These are phyloP conservation scores for Pseudozyma sp. DNA, from an alignment of 1,284 basidiomycete genomes.

Conservation along the genomic window DNA sequence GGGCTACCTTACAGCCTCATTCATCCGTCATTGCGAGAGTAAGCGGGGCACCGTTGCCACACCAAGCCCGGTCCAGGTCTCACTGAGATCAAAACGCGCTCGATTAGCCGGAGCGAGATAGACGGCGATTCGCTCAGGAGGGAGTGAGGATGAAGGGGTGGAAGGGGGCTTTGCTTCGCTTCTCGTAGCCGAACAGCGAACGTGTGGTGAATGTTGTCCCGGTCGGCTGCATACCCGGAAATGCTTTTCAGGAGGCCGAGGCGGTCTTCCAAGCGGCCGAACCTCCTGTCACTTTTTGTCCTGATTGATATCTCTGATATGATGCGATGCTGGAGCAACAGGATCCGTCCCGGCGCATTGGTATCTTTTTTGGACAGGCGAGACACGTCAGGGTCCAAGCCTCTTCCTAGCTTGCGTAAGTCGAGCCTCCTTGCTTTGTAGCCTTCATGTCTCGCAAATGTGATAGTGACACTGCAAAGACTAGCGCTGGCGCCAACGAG, in stretches of 20 bases:
- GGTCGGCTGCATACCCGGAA: background rate
- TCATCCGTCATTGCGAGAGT: background rate
- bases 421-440: too few relatives aligned
- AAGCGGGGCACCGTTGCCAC: background rate
- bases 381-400: conserved; percentile 12
- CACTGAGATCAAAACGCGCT: background rate
- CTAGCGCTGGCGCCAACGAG: too few relatives aligned
- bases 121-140: background rate
- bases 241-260: background rate
- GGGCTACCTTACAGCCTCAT: too few relatives aligned
- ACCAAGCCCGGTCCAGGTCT: background rate
- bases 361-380: background rate
- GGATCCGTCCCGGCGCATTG: background rate
- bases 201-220: conserved; percentile 4
- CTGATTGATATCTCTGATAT: background rate
- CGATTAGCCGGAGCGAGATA: background rate
- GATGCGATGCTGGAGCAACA: background rate
- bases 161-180: background rate
- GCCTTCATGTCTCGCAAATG: too few relatives aligned
- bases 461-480: too few relatives aligned
- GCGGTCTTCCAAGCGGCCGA: background rate
- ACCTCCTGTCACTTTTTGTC: background rate
- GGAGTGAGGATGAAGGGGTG: background rate
- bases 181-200: conserved; percentile 1
- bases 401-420: background rate